Evolutionary conservation across 1,139 yeast genomes (phyloP).

Genomic region (Kurtzmaniella natalensis): DNA sequence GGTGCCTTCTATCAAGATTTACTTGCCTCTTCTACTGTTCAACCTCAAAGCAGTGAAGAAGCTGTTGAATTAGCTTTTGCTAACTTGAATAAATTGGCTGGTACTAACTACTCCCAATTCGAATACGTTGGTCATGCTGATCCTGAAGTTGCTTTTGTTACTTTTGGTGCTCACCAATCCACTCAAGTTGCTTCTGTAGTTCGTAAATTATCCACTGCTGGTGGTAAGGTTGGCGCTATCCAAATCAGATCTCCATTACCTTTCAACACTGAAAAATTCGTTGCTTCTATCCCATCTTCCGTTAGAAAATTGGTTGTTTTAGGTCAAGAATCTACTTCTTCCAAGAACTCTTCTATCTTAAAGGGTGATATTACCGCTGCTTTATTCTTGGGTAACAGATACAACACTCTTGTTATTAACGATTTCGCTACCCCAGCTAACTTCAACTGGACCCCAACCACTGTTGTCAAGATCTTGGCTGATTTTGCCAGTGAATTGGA

Average conservation of each 20-base stretch:
- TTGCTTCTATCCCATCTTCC: slow-evolving; percentile 52
- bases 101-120: slow-evolving; percentile 59
- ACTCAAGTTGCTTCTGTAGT: slow-evolving; percentile 49
- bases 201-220: slow-evolving; percentile 23
- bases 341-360: slow-evolving; percentile 33
- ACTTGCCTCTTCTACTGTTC: slow-evolving; percentile 21
- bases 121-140: slow-evolving; percentile 61
- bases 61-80: slow-evolving; percentile 39
- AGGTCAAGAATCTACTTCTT: slow-evolving; percentile 43
- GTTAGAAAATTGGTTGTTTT: slow-evolving; percentile 61
- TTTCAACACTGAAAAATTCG: slow-evolving; percentile 60
- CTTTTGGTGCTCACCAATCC: slow-evolving; percentile 70
- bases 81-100: slow-evolving; percentile 54
- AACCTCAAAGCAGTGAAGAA: slow-evolving; percentile 29
- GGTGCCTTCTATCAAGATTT: slow-evolving; percentile 38
- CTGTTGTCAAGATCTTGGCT: slow-evolving; percentile 45
- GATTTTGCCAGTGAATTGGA: slow-evolving; percentile 38
- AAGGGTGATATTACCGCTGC: slow-evolving; percentile 75
- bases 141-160: slow-evolving; percentile 71
- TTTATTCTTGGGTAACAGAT: slow-evolving; percentile 50
- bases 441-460: slow-evolving; percentile 55
- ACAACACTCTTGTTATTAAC: slow-evolving; percentile 36
- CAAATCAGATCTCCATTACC: slow-evolving; percentile 78
- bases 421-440: slow-evolving; percentile 50
- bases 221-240: slow-evolving; percentile 54